Conservation (phyloP, 202 grass and related monocot genomes). For the Dendrocalamus latiflorus region DNA sequence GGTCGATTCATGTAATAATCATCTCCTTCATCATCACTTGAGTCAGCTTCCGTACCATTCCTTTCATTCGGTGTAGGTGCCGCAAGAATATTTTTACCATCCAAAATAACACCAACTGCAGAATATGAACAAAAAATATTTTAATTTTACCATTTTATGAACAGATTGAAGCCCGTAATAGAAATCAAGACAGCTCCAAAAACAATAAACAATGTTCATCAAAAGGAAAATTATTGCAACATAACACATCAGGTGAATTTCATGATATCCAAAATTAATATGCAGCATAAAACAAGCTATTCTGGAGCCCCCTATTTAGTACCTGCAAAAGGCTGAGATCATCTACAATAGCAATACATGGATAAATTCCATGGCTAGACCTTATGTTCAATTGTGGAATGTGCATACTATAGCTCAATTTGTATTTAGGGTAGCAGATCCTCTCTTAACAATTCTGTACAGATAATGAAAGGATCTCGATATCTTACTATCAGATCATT, state of each 20-base stretch:
- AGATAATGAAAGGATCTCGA: background rate
- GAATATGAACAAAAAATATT: background rate
- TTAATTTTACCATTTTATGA: constrained; percentile 7
- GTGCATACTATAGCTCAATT: background rate
- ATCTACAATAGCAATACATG: background rate
- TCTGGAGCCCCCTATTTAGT: background rate
- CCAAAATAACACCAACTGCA: constrained; percentile 57
- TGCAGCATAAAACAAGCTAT: constrained; percentile 20
- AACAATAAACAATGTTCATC: background rate
- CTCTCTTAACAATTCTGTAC: background rate
- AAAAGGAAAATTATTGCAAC: background rate
- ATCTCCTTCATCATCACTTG: constrained; percentile 56
- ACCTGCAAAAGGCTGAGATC: background rate
- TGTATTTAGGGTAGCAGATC: background rate
- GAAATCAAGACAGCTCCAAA: background rate
- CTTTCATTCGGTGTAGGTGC: constrained; percentile 19
- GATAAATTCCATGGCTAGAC: background rate
- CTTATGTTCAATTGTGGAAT: background rate
- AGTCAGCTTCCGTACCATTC: constrained; percentile 39
- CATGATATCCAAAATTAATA: background rate
- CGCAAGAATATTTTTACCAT: constrained; percentile 30
- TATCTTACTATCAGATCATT: background rate
- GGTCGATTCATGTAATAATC: constrained; percentile 49
- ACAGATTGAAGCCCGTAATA: background rate
- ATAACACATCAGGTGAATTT: background rate